These are phyloP conservation scores for Dryadomyces sulphureus DNA, from an alignment of 2,329 filamentous ascomycete genomes.

Conservation along the genomic window DNA sequence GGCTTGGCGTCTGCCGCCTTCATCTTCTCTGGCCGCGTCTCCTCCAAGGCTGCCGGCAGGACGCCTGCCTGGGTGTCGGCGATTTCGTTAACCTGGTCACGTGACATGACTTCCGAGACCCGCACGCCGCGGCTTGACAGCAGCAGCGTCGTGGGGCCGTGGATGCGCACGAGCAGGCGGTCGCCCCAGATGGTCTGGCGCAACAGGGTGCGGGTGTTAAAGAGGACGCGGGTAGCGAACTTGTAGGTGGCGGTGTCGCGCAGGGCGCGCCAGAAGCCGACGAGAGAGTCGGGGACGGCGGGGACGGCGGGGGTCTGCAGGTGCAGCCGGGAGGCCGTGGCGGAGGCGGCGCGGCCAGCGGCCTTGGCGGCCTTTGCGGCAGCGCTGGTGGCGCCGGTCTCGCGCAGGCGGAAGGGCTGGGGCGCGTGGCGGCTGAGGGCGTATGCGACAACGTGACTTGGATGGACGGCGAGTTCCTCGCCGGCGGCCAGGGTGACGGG, in stretches of 20 bases:
- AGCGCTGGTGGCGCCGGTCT: neutral
- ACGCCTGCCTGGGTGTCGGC: constrained; percentile 66
- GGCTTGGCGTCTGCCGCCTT: neutral
- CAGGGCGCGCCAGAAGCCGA: constrained; percentile 60
- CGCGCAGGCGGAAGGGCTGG: constrained; percentile 61
- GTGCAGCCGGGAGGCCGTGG: neutral
- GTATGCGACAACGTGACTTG: constrained; percentile 85
- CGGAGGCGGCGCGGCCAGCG: neutral
- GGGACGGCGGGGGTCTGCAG: constrained; percentile 38
- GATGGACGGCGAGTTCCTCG: constrained; percentile 85
- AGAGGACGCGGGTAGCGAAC: constrained; percentile 46
- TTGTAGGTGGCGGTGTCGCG: constrained; percentile 61
- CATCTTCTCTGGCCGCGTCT: constrained; percentile 20
- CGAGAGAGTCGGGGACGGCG: constrained; percentile 37
- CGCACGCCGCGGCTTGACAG: constrained; percentile 76
- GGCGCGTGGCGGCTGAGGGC: constrained; percentile 60
- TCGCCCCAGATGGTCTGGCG: constrained; percentile 87
- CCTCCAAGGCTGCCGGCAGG: constrained; percentile 43
- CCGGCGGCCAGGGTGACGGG: constrained; percentile 66
- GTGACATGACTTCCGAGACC: constrained; percentile 62
- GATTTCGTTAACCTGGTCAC: constrained; percentile 76
- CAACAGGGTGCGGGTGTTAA: constrained; percentile 58
- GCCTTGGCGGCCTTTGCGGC: neutral
- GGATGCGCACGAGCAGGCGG: constrained; percentile 78
- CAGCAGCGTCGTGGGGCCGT: constrained; percentile 72